Conservation (phyloP, 768 basidiomycete species). For the Tricholoma matsutake region DNA sequence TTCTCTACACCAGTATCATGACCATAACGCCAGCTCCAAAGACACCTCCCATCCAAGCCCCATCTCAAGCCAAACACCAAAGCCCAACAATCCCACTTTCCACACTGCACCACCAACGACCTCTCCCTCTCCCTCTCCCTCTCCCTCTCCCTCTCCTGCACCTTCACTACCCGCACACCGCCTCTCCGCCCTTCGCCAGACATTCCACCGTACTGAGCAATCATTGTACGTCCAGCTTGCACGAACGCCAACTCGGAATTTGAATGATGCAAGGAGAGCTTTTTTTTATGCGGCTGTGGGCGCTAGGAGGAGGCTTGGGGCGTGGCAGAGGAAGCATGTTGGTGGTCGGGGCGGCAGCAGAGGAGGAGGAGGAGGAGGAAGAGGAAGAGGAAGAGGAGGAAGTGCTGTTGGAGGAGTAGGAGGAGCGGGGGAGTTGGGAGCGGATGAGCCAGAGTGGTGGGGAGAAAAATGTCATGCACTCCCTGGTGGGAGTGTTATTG, state of each 20-base stretch:
- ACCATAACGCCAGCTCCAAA: too few relatives aligned
- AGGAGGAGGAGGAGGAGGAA: background rate
- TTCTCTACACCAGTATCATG: too few relatives aligned
- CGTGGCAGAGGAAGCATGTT: conserved; percentile 70
- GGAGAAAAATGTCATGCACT: conserved; percentile 53
- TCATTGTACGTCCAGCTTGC: conserved; percentile 53
- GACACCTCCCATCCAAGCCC: background rate
- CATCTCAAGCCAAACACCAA: background rate
- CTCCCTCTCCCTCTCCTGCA: conserved; percentile 15
- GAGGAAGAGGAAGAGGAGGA: conserved; percentile 10
- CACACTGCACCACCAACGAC: too few relatives aligned
- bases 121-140: too few relatives aligned
- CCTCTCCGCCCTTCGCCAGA: conserved; percentile 48
- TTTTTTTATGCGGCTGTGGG: conserved; percentile 54
- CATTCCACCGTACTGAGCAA: conserved; percentile 60
- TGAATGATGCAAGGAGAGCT: conserved; percentile 62
- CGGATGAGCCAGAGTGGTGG: conserved; percentile 68
- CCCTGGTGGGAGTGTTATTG: conserved; percentile 63
- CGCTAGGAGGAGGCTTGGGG: conserved; percentile 48
- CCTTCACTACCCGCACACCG: conserved; percentile 33
- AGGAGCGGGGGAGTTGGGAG: conserved; percentile 21
- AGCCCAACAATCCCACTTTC: background rate
- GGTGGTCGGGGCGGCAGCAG: conserved; percentile 7
- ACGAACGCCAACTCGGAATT: conserved; percentile 37
- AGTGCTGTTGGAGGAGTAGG: background rate